These are phyloP conservation scores for Phaeotremella skinneri DNA, from an alignment of 768 basidiomycete species.

Conservation along the genomic window DNA sequence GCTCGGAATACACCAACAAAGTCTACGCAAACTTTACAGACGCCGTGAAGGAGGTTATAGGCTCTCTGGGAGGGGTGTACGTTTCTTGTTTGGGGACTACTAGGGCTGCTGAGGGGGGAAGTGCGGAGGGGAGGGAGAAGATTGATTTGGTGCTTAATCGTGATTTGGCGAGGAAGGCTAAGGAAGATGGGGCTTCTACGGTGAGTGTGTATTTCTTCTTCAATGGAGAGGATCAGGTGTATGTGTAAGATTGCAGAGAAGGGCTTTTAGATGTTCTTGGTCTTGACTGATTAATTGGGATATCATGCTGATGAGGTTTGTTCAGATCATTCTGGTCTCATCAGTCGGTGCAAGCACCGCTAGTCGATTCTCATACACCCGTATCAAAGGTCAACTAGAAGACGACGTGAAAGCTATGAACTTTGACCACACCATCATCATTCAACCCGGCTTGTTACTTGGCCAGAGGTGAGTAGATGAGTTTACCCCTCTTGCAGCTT, in stretches of 20 bases:
- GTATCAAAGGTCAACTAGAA: constrained; percentile 48
- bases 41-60: constrained; percentile 11
- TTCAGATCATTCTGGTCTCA: constrained; percentile 46
- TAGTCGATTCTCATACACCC: constrained; percentile 30
- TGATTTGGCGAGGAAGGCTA: constrained; percentile 43
- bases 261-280: no score
- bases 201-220: constrained; percentile 24
- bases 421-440: constrained; percentile 40
- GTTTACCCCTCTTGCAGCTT: no score
- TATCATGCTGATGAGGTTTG: constrained; percentile 6
- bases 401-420: constrained; percentile 38
- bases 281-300: no score
- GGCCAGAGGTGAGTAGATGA: constrained; percentile 39
- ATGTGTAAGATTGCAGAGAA: not conserved
- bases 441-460: constrained; percentile 43
- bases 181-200: constrained; percentile 37
- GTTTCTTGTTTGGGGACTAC: constrained; percentile 47
- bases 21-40: constrained; percentile 23
- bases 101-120: constrained; percentile 35
- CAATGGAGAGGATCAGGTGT: not conserved
- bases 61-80: constrained; percentile 25
- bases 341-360: constrained; percentile 25
- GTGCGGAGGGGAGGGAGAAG: constrained; percentile 39
- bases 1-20: constrained; percentile 22
- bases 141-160: constrained; percentile 45